These are phyloP conservation scores for Fistulinella prunicolor DNA, from an alignment of 768 basidiomycete species.

Conservation along the genomic window DNA sequence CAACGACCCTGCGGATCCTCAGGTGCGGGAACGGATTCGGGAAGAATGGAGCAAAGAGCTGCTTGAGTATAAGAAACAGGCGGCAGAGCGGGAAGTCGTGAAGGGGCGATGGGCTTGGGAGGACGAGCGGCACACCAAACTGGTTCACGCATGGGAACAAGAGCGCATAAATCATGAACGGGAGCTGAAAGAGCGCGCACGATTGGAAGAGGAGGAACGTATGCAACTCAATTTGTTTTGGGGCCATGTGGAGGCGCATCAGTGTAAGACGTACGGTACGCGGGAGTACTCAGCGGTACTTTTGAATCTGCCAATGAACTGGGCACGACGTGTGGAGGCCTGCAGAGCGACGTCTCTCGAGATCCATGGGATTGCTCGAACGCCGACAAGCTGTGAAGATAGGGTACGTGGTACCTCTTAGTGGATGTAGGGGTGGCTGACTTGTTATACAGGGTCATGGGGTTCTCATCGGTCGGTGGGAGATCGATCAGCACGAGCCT, in stretches of 20 bases:
- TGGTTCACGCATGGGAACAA: conserved; percentile 14
- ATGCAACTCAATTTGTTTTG: conserved; percentile 22
- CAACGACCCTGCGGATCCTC: conserved; percentile 20
- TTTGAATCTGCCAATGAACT: conserved; percentile 26
- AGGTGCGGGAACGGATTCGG: conserved; percentile 21
- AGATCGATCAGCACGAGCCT: conserved; percentile 24
- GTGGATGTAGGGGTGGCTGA: neutral
- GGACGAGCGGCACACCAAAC: conserved; percentile 8
- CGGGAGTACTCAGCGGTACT: conserved; percentile 31
- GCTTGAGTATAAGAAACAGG: conserved; percentile 15
- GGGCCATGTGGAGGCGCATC: conserved; percentile 14
- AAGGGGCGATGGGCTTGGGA: conserved; percentile 21
- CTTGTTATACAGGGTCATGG: conserved; percentile 9
- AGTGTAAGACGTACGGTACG: conserved; percentile 28
- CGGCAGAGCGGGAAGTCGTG: conserved; percentile 4
- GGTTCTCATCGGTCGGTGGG: conserved; percentile 26
- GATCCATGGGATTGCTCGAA: conserved; percentile 19
- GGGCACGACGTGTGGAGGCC: conserved; percentile 19
- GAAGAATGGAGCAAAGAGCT: conserved; percentile 19
- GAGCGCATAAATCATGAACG: conserved; percentile 17
- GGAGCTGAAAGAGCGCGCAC: conserved; percentile 16
- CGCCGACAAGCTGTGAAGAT: conserved; percentile 23
- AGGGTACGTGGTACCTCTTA: conserved; percentile 8
- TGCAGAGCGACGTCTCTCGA: conserved; percentile 23
- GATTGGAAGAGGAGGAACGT: conserved; percentile 20